Evolutionary conservation across 2,329 filamentous ascomycete species (phyloP).

Genomic region (Pyrenochaeta sp.): DNA sequence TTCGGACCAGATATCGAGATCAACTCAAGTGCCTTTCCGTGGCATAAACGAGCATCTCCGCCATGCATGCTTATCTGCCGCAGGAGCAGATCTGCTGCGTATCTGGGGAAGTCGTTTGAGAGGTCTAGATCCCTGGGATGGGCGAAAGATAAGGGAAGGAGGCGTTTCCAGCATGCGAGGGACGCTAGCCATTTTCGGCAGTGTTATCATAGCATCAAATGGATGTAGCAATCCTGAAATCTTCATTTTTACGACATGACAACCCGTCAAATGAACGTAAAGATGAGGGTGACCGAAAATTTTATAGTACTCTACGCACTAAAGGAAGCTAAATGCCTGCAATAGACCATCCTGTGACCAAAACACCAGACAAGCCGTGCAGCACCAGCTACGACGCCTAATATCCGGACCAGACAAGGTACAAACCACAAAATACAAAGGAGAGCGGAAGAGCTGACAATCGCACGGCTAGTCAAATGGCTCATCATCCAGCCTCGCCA

Average conservation of each 20-base stretch:
- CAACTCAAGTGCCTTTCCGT: conserved; percentile 6
- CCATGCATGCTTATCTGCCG: conserved; percentile 20
- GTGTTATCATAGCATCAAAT: conserved; percentile 3
- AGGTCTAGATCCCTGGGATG: conserved; percentile 12
- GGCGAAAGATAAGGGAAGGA: conserved; percentile 27
- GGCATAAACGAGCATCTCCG: conserved; percentile 7
- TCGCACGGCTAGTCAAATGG: no score
- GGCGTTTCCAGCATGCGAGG: conserved; percentile 4
- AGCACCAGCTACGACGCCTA: conserved; percentile 3
- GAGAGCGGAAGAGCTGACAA: conserved; percentile 8
- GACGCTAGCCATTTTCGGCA: conserved; percentile 16
- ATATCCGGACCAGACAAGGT: conserved; percentile 24
- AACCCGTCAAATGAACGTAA: no score
- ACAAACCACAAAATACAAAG: conserved; percentile 1
- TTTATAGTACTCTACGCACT: conserved; percentile 1
- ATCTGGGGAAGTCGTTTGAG: conserved; percentile 13
- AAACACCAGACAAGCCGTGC: background rate
- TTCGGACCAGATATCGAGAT: background rate
- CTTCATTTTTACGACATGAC: no score
- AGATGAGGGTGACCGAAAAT: no score
- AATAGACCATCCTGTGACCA: background rate
- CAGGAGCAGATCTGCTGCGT: conserved; percentile 7
- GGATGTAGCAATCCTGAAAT: background rate
- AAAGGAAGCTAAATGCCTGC: background rate
- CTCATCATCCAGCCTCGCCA: no score